Evolutionary conservation across 2,329 filamentous ascomycete genomes (phyloP).

Genomic region (Pseudogymnoascus sp.): DNA sequence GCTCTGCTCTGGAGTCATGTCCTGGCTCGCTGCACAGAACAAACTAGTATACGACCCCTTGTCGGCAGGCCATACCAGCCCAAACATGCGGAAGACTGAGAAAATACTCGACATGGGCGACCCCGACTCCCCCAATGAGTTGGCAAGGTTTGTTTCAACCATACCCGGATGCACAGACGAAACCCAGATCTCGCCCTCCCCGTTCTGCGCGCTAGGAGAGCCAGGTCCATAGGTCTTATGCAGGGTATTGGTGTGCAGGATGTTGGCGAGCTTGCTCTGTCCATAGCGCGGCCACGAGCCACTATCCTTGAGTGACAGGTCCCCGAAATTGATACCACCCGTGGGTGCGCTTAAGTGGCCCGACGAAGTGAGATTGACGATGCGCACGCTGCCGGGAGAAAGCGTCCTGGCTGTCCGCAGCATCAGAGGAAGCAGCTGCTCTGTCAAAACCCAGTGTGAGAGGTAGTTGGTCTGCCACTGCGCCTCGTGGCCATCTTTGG

Average conservation of each 20-base stretch:
- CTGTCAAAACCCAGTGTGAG: conserved; percentile 22
- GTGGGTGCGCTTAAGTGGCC: conserved; percentile 18
- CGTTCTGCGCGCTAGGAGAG: conserved; percentile 21
- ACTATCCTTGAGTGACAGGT: conserved; percentile 25
- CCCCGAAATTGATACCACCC: conserved; percentile 18
- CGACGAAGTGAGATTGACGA: conserved; percentile 18
- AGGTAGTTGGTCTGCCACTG: conserved; percentile 28
- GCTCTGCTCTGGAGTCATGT: conserved; percentile 32
- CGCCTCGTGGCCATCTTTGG: conserved; percentile 32
- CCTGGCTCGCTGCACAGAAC: conserved; percentile 30
- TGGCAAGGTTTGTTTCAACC: conserved; percentile 21
- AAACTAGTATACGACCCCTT: conserved; percentile 31
- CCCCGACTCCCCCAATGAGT: conserved; percentile 13
- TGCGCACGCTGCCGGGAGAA: conserved; percentile 18
- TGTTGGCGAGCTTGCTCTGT: conserved; percentile 39
- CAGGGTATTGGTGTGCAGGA: conserved; percentile 33
- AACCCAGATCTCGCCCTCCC: conserved; percentile 32
- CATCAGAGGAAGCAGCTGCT: conserved; percentile 18
- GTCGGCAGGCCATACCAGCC: conserved; percentile 23
- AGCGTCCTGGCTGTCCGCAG: conserved; percentile 14
- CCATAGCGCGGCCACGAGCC: conserved; percentile 34
- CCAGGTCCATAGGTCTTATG: conserved; percentile 29
- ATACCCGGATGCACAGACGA: conserved; percentile 27
- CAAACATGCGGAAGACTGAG: conserved; percentile 17
- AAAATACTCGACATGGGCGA: conserved; percentile 12